Percentiles rank a stretch among this genome's conserved stretches.
These are phyloP conservation scores for Komagataella ulmi DNA, from an alignment of 805 yeast genomes.

Conservation along the genomic window DNA sequence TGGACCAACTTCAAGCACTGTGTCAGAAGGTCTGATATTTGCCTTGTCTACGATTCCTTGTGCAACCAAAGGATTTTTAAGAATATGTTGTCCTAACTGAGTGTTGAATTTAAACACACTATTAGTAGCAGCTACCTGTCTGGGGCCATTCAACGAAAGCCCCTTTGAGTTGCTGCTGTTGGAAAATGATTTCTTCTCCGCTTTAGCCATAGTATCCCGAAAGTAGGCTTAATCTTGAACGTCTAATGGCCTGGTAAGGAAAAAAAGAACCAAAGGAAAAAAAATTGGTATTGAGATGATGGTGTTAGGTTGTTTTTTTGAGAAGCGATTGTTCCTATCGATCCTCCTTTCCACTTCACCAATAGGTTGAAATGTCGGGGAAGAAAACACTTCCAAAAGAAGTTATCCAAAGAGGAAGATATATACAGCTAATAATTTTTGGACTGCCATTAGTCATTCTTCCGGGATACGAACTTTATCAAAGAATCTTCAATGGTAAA, in stretches of 20 bases:
- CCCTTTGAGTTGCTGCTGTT: constrained; percentile 8
- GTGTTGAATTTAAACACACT: constrained; percentile 95
- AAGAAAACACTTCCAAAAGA: constrained; percentile 8
- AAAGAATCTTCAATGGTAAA: constrained; percentile 22
- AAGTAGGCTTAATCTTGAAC: not conserved
- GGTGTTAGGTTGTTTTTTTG: constrained; percentile 7
- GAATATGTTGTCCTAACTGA: constrained; percentile 90
- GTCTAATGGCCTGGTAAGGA: not conserved
- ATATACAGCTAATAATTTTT: constrained; percentile 17
- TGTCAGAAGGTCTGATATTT: constrained; percentile 80
- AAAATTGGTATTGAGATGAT: constrained; percentile 9
- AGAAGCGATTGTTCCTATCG: constrained; percentile 1
- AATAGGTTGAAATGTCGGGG: not conserved
- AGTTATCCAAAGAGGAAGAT: constrained; percentile 11
- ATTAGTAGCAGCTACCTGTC: constrained; percentile 53
- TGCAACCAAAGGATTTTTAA: constrained; percentile 92
- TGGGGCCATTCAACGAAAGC: constrained; percentile 19
- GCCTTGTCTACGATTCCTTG: constrained; percentile 98
- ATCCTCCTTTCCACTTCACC: constrained; percentile 3
- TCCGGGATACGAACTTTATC: constrained; percentile 18
- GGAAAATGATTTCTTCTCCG: constrained; percentile 48
- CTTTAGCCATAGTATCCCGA: constrained; percentile 38
- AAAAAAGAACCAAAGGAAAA: not conserved
- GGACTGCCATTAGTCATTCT: constrained; percentile 15
- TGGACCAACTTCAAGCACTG: constrained; percentile 94